Percentiles rank a stretch among this genome's conserved stretches.
Evolutionary conservation across 768 basidiomycete genomes (phyloP).

Genomic region (Agaricus sinodeliciosus): DNA sequence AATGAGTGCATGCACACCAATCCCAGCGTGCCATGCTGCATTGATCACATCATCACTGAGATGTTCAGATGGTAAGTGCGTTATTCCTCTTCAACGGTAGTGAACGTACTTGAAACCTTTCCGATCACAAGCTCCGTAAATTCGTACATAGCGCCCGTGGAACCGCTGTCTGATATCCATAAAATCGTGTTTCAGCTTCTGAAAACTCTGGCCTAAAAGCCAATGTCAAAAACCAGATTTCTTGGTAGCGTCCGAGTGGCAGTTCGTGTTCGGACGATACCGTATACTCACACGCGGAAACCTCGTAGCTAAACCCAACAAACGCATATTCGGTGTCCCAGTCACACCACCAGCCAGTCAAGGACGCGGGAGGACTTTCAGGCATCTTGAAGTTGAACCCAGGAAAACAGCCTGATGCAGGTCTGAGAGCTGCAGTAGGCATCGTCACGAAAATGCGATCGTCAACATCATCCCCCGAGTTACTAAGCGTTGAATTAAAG

Average conservation of each 20-base stretch:
- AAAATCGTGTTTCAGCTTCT: constrained; percentile 49
- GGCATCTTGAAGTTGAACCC: constrained; percentile 52
- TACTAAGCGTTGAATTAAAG: neutral
- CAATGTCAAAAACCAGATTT: neutral
- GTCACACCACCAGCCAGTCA: constrained; percentile 60
- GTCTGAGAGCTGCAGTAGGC: neutral
- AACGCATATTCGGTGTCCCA: constrained; percentile 63
- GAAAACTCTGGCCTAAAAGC: constrained; percentile 47
- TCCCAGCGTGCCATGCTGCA: constrained; percentile 60
- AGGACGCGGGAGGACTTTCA: constrained; percentile 31
- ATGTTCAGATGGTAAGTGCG: neutral
- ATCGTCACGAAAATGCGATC: neutral
- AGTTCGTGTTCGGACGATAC: neutral
- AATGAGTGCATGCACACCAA: constrained; percentile 69
- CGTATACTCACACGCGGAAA: constrained; percentile 48
- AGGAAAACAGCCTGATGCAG: constrained; percentile 28
- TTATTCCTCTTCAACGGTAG: neutral
- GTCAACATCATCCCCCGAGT: neutral
- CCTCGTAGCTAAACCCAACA: constrained; percentile 72
- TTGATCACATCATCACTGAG: constrained; percentile 50
- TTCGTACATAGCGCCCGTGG: constrained; percentile 59
- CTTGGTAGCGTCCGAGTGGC: neutral
- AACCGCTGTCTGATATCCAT: constrained; percentile 51
- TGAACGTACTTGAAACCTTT: constrained; percentile 38
- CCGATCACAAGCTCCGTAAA: constrained; percentile 42